Evolutionary conservation across 2,329 filamentous ascomycete genomes (phyloP).

Genomic region (Hypoxylon sp.): DNA sequence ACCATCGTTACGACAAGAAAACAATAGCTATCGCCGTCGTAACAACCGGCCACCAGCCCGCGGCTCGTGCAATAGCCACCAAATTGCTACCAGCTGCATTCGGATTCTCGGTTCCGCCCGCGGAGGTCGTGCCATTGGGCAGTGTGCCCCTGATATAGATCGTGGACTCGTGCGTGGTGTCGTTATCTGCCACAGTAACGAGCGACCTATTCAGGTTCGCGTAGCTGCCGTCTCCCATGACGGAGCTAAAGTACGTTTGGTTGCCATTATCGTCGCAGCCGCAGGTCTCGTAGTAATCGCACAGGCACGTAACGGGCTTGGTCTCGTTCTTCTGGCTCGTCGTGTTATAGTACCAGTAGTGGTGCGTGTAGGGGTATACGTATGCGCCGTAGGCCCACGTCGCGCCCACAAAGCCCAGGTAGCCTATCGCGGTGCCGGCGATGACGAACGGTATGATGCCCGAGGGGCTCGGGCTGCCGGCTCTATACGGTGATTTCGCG

Average conservation of each 20-base stretch:
- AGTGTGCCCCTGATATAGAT: slow-evolving; percentile 84
- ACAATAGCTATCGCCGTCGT: slow-evolving; percentile 62
- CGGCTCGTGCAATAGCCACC: slow-evolving; percentile 55
- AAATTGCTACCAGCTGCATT: slow-evolving; percentile 55
- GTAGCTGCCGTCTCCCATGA: slow-evolving; percentile 77
- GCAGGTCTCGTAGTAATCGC: slow-evolving; percentile 66
- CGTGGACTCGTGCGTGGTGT: slow-evolving; percentile 68
- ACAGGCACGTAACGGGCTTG: slow-evolving; percentile 73
- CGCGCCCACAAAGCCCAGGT: slow-evolving; percentile 72
- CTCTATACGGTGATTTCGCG: slow-evolving; percentile 69
- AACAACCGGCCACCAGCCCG: slow-evolving; percentile 67
- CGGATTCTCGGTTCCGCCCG: slow-evolving; percentile 61
- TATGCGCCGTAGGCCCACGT: slow-evolving; percentile 70
- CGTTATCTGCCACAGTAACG: slow-evolving; percentile 73
- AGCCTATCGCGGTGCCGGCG: slow-evolving; percentile 63
- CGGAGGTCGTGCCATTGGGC: slow-evolving; percentile 74
- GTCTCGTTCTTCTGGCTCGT: slow-evolving; percentile 69
- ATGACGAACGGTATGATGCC: slow-evolving; percentile 68
- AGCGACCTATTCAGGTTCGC: slow-evolving; percentile 71
- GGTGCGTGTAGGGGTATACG: slow-evolving; percentile 66
- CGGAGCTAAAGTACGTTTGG: slow-evolving; percentile 70
- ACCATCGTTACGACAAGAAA: slow-evolving; percentile 57
- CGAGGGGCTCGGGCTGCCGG: slow-evolving; percentile 66
- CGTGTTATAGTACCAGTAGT: slow-evolving; percentile 65
- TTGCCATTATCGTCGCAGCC: slow-evolving; percentile 76